phyloP scores from a whole-genome alignment of 73 alveolate genomes.

The Symbiodinium natans region DNA sequence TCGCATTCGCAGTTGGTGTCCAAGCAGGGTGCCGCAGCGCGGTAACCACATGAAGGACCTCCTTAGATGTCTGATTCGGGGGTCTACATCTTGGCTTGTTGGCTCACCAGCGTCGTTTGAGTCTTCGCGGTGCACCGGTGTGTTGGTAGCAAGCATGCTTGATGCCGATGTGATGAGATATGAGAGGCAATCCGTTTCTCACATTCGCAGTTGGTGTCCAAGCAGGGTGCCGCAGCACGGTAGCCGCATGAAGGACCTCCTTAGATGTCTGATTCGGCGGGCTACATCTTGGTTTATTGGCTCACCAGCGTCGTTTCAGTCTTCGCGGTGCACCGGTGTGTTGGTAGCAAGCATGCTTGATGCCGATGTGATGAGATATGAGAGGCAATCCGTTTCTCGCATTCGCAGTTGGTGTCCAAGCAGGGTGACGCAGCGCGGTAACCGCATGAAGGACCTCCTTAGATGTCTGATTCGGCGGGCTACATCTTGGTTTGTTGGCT shows the following conservation, averaged over 20 bases:
- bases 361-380: background rate
- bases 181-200: constrained; percentile 30
- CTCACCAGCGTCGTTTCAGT: too few relatives aligned
- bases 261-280: constrained; percentile 56
- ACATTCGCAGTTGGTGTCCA: constrained; percentile 75
- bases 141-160: background rate
- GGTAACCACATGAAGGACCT: constrained; percentile 27
- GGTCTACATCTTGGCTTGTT: background rate
- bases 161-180: background rate
- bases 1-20: constrained; percentile 77
- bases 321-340: too few relatives aligned
- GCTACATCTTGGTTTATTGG: background rate
- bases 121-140: too few relatives aligned
- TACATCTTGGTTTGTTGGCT: too few relatives aligned
- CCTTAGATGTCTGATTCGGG: constrained; percentile 62
- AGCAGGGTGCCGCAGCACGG: constrained; percentile 6
- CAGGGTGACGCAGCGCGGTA: background rate
- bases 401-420: constrained; percentile 75
- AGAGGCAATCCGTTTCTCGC: constrained; percentile 41
- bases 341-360: background rate
- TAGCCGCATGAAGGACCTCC: constrained; percentile 37
- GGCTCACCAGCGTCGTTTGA: too few relatives aligned
- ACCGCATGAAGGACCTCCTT: constrained; percentile 48
- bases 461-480: constrained; percentile 46
- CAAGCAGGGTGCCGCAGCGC: constrained; percentile 8